These are phyloP conservation scores for Pinus tabuliformis DNA, from an alignment of 75 land plant species.

Conservation along the genomic window DNA sequence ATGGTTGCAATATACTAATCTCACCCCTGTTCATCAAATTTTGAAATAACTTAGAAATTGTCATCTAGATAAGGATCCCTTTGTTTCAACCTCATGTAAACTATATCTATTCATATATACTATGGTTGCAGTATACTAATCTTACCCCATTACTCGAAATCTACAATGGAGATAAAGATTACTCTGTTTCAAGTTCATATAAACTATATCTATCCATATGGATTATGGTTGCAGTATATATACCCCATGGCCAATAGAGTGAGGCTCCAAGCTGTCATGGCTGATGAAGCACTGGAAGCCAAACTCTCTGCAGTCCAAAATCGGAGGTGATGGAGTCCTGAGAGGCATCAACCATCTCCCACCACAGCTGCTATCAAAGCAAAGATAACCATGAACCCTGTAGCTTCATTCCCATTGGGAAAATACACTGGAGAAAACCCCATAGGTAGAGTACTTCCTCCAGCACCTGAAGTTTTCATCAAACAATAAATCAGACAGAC, in stretches of 20 bases:
- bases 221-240: too few relatives aligned
- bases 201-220: too few relatives aligned
- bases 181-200: too few relatives aligned
- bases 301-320: slow-evolving; percentile 45
- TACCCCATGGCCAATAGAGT: slow-evolving; percentile 48
- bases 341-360: slow-evolving; percentile 52
- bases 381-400: slow-evolving; percentile 59
- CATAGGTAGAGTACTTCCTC: slow-evolving; percentile 26
- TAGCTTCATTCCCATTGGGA: slow-evolving; percentile 71
- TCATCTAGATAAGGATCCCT: too few relatives aligned
- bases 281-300: slow-evolving; percentile 56
- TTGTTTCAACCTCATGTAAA: too few relatives aligned
- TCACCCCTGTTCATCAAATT: too few relatives aligned
- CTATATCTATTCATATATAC: too few relatives aligned
- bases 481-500: background rate
- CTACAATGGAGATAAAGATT: too few relatives aligned
- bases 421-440: slow-evolving; percentile 50
- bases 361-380: slow-evolving; percentile 77
- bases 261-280: slow-evolving; percentile 68
- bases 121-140: too few relatives aligned
- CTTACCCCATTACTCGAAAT: too few relatives aligned
- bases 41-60: too few relatives aligned
- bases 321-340: slow-evolving; percentile 57
- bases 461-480: slow-evolving; percentile 32
- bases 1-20: too few relatives aligned